Percentiles rank a stretch among this genome's conserved stretches.
Evolutionary conservation across 495 filamentous ascomycete genomes (phyloP).

Genomic region (Penicillium samsonianum): DNA sequence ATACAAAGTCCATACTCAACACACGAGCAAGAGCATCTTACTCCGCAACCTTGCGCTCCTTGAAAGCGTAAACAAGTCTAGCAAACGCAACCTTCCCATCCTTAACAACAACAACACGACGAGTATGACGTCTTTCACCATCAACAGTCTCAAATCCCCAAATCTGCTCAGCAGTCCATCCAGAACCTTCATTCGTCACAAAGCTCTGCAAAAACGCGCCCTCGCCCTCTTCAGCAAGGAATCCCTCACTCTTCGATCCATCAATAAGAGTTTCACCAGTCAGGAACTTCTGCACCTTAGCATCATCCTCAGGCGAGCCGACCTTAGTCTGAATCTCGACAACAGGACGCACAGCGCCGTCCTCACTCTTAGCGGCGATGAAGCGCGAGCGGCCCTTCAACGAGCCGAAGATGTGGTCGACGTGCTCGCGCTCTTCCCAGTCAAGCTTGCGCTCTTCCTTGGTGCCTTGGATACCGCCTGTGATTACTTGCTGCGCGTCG

Average conservation of each 20-base stretch:
- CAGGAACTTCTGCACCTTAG: slow-evolving; percentile 49
- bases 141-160: slow-evolving; percentile 65
- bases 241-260: slow-evolving; percentile 39
- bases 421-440: slow-evolving; percentile 66
- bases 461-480: slow-evolving; percentile 73
- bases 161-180: slow-evolving; percentile 57
- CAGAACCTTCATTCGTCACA: slow-evolving; percentile 42
- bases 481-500: slow-evolving; percentile 76
- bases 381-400: slow-evolving; percentile 64
- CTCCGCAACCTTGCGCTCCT: slow-evolving; percentile 17
- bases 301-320: slow-evolving; percentile 41
- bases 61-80: slow-evolving; percentile 74
- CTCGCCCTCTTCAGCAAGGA: slow-evolving; percentile 44
- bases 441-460: slow-evolving; percentile 73
- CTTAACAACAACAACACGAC: slow-evolving; percentile 67
- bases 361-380: slow-evolving; percentile 39
- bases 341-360: slow-evolving; percentile 39
- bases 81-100: slow-evolving; percentile 59
- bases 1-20: background rate
- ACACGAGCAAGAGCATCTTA: background rate
- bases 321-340: slow-evolving; percentile 37
- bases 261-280: slow-evolving; percentile 42
- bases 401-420: slow-evolving; percentile 79
- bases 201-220: slow-evolving; percentile 48
- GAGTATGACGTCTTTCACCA: slow-evolving; percentile 64